These are phyloP conservation scores for Aspergillus puulaauensis DNA, from an alignment of 2,329 filamentous ascomycete species.

Conservation along the genomic window DNA sequence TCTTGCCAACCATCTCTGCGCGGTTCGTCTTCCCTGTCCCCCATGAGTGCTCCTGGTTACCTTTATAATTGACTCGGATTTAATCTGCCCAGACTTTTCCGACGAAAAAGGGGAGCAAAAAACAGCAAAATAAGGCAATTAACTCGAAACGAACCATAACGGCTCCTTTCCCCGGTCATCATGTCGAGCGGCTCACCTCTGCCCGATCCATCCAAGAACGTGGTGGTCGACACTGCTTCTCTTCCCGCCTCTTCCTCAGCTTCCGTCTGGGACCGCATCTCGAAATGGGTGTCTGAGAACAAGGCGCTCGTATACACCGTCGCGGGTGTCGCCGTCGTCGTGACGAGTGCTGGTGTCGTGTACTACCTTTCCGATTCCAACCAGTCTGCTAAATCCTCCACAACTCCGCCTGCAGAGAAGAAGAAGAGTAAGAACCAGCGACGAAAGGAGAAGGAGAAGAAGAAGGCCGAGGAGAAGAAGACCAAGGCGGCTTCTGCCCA, in stretches of 20 bases:
- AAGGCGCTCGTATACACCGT: slow-evolving; percentile 95
- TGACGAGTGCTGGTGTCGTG: slow-evolving; percentile 85
- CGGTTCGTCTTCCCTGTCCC: slow-evolving; percentile 16
- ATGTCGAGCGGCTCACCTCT: slow-evolving; percentile 43
- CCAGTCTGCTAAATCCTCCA: slow-evolving; percentile 39
- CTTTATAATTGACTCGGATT: not conserved
- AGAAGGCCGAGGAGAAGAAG: slow-evolving; percentile 52
- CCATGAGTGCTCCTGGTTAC: not conserved
- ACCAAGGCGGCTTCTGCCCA: slow-evolving; percentile 47
- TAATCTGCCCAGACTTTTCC: slow-evolving; percentile 7
- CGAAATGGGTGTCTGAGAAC: slow-evolving; percentile 91
- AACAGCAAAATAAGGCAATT: not conserved
- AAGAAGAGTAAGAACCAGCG: slow-evolving; percentile 89
- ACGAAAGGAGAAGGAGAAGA: slow-evolving; percentile 66
- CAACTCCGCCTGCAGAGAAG: slow-evolving; percentile 43
- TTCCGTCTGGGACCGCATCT: slow-evolving; percentile 84
- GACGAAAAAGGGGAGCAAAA: slow-evolving; percentile 14
- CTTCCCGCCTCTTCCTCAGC: slow-evolving; percentile 54
- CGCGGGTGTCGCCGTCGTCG: slow-evolving; percentile 87
- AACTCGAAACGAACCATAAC: slow-evolving; percentile 4
- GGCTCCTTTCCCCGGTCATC: slow-evolving; percentile 27
- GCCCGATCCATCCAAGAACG: slow-evolving; percentile 35
- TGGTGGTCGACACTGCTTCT: slow-evolving; percentile 41
- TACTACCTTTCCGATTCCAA: slow-evolving; percentile 74
- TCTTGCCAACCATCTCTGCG: slow-evolving; percentile 19